A percentile compares a stretch with the other conserved stretches of the same genome.
phyloP scores from a whole-genome alignment of 768 basidiomycete species.

The Trametes cinnabarina region DNA sequence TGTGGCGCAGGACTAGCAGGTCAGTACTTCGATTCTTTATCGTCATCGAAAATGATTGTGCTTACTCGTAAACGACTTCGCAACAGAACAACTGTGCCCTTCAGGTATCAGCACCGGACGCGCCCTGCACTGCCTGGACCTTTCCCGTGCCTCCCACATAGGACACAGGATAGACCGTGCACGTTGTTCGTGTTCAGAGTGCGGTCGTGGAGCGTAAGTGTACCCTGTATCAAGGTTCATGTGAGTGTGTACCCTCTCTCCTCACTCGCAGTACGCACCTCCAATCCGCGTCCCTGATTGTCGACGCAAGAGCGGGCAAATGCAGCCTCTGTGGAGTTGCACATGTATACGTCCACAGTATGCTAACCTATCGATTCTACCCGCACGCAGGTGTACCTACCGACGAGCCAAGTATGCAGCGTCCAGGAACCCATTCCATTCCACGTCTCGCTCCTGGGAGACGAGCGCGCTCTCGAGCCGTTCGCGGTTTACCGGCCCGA shows the following conservation, averaged over 20 bases:
- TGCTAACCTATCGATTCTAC: not conserved
- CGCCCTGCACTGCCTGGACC: constrained; percentile 23
- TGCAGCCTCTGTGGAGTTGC: not conserved
- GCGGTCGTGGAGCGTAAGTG: constrained; percentile 10
- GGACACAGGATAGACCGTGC: constrained; percentile 16
- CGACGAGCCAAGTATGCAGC: constrained; percentile 25
- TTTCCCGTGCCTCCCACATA: constrained; percentile 15
- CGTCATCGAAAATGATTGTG: no score
- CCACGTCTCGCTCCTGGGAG: constrained; percentile 24
- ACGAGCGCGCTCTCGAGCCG: constrained; percentile 21
- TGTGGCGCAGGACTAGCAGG: constrained; percentile 20
- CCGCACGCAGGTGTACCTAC: constrained; percentile 24
- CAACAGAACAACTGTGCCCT: constrained; percentile 23
- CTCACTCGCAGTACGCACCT: no score
- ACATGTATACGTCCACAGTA: not conserved
- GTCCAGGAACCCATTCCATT: constrained; percentile 28
- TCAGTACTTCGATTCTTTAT: not conserved
- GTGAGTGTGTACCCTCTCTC: constrained; percentile 20
- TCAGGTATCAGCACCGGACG: constrained; percentile 20
- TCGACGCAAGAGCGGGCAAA: not conserved
- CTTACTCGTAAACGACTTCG: not conserved
- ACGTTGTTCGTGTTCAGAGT: constrained; percentile 24
- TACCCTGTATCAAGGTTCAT: constrained; percentile 18
- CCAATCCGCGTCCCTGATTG: not conserved
- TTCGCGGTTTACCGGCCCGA: constrained; percentile 23